Conservation (phyloP, 495 filamentous ascomycete genomes). For the Cenococcum geophilum region DNA sequence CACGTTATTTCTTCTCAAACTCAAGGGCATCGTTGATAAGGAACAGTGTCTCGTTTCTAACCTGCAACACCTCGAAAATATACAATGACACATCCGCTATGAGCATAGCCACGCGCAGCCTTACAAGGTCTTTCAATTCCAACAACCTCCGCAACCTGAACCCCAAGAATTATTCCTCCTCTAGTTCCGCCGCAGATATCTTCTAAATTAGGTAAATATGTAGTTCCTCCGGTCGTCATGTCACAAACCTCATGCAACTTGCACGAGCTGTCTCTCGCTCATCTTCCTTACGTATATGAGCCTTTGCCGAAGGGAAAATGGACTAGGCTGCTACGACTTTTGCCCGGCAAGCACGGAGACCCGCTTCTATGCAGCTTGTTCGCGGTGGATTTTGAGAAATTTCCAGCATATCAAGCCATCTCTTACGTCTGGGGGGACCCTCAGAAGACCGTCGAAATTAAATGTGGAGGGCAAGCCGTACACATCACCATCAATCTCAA, state of each 20-base stretch:
- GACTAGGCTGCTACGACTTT: neutral
- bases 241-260: neutral
- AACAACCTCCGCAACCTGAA: no score
- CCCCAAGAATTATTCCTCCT: no score
- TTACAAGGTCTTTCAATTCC: no score
- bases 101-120: no score
- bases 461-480: neutral
- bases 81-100: no score
- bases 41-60: no score
- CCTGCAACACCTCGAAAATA: no score
- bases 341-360: neutral
- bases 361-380: neutral
- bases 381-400: neutral
- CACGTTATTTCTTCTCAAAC: no score
- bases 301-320: neutral
- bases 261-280: neutral
- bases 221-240: neutral
- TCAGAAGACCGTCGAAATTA: neutral
- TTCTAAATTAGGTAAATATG: no score
- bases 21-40: no score
- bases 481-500: slow-evolving; percentile 5
- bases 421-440: slow-evolving; percentile 18
- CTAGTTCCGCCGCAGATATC: no score
- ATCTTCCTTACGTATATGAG: neutral
- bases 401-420: slow-evolving; percentile 4